These are phyloP conservation scores for Senecio squalidus DNA, from an alignment of 140 eudicot genomes.

Conservation along the genomic window DNA sequence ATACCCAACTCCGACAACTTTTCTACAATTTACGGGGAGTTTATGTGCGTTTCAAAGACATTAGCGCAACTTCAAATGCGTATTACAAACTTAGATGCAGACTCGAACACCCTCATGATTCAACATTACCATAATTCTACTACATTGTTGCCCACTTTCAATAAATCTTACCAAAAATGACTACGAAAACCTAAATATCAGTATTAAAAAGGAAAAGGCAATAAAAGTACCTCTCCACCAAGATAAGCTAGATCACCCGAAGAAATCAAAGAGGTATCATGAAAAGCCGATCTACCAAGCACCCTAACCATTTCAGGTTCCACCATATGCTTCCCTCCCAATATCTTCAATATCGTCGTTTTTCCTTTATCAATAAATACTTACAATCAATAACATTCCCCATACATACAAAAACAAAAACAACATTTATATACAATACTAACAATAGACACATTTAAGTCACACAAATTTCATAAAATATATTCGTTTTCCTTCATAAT, in stretches of 20 bases:
- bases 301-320: conserved; percentile 90
- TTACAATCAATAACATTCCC: not conserved
- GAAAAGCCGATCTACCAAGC: conserved; percentile 94
- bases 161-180: not conserved
- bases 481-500: no score
- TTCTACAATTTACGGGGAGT: no score
- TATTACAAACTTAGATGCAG: no score
- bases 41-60: no score
- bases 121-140: not conserved
- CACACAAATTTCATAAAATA: no score
- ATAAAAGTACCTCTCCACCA: conserved; percentile 80
- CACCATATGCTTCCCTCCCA: conserved; percentile 99
- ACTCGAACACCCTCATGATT: not conserved
- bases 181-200: not conserved
- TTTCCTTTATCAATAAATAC: conserved; percentile 39
- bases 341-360: conserved; percentile 84
- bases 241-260: conserved; percentile 90
- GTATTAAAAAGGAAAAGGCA: not conserved
- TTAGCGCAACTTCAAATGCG: no score
- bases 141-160: no score
- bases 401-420: not conserved
- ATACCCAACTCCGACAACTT: no score
- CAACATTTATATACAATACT: not conserved
- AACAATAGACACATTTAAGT: no score
- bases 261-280: conserved; percentile 76